Evolutionary conservation across 2,329 filamentous ascomycete species (phyloP).

Genomic region (Hymenoscyphus occultus): DNA sequence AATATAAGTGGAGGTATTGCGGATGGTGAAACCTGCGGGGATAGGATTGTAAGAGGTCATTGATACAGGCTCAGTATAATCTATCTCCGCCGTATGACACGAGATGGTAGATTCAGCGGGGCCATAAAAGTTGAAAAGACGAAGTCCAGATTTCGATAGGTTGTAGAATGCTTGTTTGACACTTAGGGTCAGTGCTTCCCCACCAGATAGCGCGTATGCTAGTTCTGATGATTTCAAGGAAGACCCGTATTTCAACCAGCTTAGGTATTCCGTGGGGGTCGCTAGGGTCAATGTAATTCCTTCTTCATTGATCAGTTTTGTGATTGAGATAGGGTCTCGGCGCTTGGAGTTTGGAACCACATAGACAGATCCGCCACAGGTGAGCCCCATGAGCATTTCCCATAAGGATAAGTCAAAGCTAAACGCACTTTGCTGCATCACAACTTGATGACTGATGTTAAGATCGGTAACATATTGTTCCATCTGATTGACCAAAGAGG

Average conservation of each 20-base stretch:
- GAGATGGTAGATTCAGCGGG: slow-evolving; percentile 12
- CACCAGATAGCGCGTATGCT: slow-evolving; percentile 5
- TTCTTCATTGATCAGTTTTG: not conserved
- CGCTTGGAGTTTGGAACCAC: slow-evolving; percentile 7
- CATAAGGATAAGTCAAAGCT: slow-evolving; percentile 14
- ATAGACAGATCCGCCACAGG: slow-evolving; percentile 13
- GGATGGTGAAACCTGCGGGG: slow-evolving; percentile 6
- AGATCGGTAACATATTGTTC: slow-evolving; percentile 13
- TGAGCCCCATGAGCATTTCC: slow-evolving; percentile 13
- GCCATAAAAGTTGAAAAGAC: slow-evolving; percentile 18
- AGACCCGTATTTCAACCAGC: slow-evolving; percentile 6
- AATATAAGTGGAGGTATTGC: slow-evolving; percentile 36
- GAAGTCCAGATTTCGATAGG: not conserved
- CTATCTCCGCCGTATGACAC: slow-evolving; percentile 1
- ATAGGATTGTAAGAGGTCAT: not conserved
- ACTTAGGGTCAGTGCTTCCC: slow-evolving; percentile 5
- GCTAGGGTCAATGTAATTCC: slow-evolving; percentile 8
- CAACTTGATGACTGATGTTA: not conserved
- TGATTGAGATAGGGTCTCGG: slow-evolving; percentile 9
- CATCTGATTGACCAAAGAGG: slow-evolving; percentile 17
- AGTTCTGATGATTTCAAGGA: not conserved
- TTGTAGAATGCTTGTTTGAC: not conserved
- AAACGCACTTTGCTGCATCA: slow-evolving; percentile 17
- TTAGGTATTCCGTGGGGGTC: slow-evolving; percentile 13
- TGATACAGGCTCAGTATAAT: not conserved